Evolutionary conservation across 1,139 yeast species (phyloP).

Genomic region (Blastobotrys elegans): DNA sequence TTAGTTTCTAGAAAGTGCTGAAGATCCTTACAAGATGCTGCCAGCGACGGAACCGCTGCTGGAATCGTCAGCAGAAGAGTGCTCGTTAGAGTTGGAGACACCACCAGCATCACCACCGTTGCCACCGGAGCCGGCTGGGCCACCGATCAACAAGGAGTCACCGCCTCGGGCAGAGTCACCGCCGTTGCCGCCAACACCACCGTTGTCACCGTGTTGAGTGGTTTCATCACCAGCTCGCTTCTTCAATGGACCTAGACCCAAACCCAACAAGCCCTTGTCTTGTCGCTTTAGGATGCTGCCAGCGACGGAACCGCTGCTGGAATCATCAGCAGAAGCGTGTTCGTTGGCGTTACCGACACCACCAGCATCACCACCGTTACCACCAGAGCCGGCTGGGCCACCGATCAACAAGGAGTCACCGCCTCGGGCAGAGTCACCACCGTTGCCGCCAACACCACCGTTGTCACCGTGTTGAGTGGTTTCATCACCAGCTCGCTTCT

Average conservation of each 20-base stretch:
- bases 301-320: background rate
- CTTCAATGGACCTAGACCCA: background rate
- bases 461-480: background rate
- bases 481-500: slow-evolving; percentile 3
- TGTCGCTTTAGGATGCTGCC: background rate
- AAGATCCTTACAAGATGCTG: background rate
- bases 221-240: slow-evolving; percentile 6
- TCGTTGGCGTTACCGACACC: slow-evolving; percentile 2
- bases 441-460: slow-evolving; percentile 7
- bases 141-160: slow-evolving; percentile 4
- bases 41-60: background rate
- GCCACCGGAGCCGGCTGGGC: slow-evolving; percentile 3
- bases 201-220: slow-evolving; percentile 2
- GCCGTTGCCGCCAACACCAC: slow-evolving; percentile 8
- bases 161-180: slow-evolving; percentile 1
- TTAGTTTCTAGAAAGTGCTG: background rate
- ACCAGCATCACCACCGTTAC: slow-evolving; percentile 7
- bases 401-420: slow-evolving; percentile 5
- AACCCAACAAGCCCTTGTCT: background rate
- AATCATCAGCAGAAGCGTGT: background rate
- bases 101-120: slow-evolving; percentile 8
- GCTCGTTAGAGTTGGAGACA: slow-evolving; percentile 3
- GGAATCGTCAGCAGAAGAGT: background rate
- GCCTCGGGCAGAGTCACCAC: slow-evolving; percentile 1
- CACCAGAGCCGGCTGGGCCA: slow-evolving; percentile 7